Evolutionary conservation across 257 asterid genomes (phyloP), one percentile per base, ranked within the genome.

Genomic region (Perilla frutescens): DNA sequence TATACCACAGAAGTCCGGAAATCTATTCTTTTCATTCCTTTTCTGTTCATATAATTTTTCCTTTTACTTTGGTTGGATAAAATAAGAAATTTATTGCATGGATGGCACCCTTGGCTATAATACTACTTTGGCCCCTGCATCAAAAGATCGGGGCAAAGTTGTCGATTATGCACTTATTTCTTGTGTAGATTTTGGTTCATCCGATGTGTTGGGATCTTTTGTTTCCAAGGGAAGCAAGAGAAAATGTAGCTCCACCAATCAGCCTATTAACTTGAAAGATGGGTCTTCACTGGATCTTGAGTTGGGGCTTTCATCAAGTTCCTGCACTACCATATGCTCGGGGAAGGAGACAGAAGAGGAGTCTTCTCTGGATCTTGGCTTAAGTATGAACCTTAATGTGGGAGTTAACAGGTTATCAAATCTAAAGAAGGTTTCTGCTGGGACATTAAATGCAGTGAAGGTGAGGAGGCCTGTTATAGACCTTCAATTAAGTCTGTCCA

Each of bases 401-500:
- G 82, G 83, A 53, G 80, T 45, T 71, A 45, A 60, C 51, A 70
- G 26, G 71, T 8, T 37, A 32, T 15, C 75, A 55, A 29, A 56
- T 58, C 69, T 8, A 40, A 78, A 65, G 53, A 77, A 34, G 37
- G 37, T 34, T 34, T 34, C 37, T 34, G 3, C 37, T 34, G 37
- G 58, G 29, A 14, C 70, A 66, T 49, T 66, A 41, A 70, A 67
- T 60, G 76, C 75, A 57, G 55, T 31, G 55, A 70, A 66, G 73
- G 32, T 8, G 47, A 65, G 40, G 54, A 82, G 74, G 66, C 83
- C 89, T 34, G 64, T 77, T 73, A 29, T 87, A 40, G 85, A 89
- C 68, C 96, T 89, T 44, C 89, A 85, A 47, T 70, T 89, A 68
- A 85, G 91, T 76, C 80, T 85, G 15, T 85, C 88, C 62, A 85